A percentile compares a stretch with the other conserved stretches of the same genome.
Conservation (phyloP, 192 early-diverging fungal genomes). For the Paraglomus brasilianum region DNA sequence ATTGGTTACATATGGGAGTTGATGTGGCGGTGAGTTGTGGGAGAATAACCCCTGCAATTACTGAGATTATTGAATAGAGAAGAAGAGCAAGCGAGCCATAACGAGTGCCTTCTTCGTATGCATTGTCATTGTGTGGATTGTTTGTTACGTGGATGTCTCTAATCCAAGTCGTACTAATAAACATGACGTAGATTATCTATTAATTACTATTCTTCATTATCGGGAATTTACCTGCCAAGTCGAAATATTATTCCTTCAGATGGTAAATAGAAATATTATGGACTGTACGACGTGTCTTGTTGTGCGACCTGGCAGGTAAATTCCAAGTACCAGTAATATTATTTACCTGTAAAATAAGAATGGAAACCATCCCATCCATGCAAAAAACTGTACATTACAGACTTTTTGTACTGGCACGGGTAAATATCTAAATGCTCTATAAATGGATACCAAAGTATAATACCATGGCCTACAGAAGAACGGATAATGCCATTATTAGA, state of each 20-base stretch:
- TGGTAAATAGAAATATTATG: no score
- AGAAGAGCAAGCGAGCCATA: slow-evolving; percentile 87
- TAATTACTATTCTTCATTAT: slow-evolving; percentile 18
- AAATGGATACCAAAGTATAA: slow-evolving; percentile 48
- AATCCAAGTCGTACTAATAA: slow-evolving; percentile 62
- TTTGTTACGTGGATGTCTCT: slow-evolving; percentile 48
- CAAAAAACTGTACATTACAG: slow-evolving; percentile 89
- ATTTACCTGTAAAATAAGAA: slow-evolving; percentile 87
- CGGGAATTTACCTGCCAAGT: slow-evolving; percentile 2
- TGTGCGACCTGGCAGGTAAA: no score
- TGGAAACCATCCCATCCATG: slow-evolving; percentile 97
- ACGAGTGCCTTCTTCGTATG: slow-evolving; percentile 34
- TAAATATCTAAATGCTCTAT: slow-evolving; percentile 58
- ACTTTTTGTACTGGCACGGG: slow-evolving; percentile 72
- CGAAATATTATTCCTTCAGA: slow-evolving; percentile 49
- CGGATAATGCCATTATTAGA: background rate
- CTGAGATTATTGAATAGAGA: slow-evolving; percentile 70
- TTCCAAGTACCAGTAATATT: no score
- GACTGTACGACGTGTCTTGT: no score
- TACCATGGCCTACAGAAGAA: slow-evolving; percentile 41
- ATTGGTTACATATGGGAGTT: slow-evolving; percentile 35
- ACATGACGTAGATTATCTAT: background rate
- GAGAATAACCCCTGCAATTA: slow-evolving; percentile 58
- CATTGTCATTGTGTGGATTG: slow-evolving; percentile 12
- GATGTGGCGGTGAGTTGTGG: slow-evolving; percentile 48